Percentiles rank a stretch among this genome's conserved stretches.
These are phyloP conservation scores for Colletotrichum tofieldiae DNA, from an alignment of 2,329 filamentous ascomycete species.

Conservation along the genomic window DNA sequence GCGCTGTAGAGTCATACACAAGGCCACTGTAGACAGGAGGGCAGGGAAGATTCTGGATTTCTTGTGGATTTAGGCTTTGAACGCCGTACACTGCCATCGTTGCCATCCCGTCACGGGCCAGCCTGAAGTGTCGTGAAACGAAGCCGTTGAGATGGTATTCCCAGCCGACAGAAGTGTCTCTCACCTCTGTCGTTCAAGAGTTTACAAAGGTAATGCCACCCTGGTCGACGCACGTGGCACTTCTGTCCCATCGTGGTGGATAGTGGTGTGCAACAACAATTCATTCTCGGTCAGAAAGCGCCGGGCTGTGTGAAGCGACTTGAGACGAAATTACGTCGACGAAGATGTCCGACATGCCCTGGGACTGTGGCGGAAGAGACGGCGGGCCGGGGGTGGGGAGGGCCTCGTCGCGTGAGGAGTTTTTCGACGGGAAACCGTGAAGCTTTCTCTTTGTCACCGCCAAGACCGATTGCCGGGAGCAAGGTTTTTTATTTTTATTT, in stretches of 20 bases:
- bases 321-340: conserved; percentile 29
- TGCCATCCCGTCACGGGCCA: conserved; percentile 16
- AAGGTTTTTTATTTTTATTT: not conserved
- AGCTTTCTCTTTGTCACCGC: not conserved
- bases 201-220: not conserved
- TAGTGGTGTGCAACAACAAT: not conserved
- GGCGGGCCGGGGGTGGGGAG: not conserved
- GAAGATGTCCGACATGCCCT: not conserved
- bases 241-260: conserved; percentile 8
- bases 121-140: conserved; percentile 10
- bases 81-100: conserved; percentile 10
- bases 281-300: conserved; percentile 24
- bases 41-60: not conserved
- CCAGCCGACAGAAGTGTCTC: conserved; percentile 4
- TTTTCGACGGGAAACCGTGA: not conserved
- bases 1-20: conserved; percentile 23
- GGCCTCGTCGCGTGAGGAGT: not conserved
- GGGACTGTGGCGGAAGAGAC: not conserved
- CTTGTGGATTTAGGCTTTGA: conserved; percentile 5
- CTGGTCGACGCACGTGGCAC: not conserved
- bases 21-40: conserved; percentile 7
- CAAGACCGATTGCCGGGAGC: not conserved
- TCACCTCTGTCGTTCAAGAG: not conserved
- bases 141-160: not conserved
- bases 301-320: conserved; percentile 18